Evolutionary conservation across 805 yeast species (phyloP).

Genomic region (Babjeviella inositovora): DNA sequence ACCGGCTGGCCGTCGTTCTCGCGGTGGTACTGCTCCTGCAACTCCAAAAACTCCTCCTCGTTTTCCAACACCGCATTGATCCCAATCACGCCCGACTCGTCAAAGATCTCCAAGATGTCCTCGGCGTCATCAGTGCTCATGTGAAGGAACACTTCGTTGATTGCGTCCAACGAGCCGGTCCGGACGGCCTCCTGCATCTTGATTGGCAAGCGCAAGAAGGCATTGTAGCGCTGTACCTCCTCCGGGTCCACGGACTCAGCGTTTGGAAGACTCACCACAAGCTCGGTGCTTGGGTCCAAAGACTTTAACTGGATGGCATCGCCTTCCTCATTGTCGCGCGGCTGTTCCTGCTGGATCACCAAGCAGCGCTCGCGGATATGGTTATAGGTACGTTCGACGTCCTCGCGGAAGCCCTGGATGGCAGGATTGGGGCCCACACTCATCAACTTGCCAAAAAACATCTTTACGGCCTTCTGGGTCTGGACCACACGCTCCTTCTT

Average conservation of each 20-base stretch:
- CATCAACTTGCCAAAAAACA: conserved; percentile 52
- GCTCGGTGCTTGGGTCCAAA: conserved; percentile 67
- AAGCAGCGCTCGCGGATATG: conserved; percentile 71
- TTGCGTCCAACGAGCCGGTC: conserved; percentile 56
- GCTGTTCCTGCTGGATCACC: conserved; percentile 38
- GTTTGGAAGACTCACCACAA: conserved; percentile 56
- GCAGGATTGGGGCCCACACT: conserved; percentile 44
- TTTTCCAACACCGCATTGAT: conserved; percentile 64
- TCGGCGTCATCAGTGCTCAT: conserved; percentile 74
- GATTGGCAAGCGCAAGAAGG: conserved; percentile 40
- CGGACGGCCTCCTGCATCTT: conserved; percentile 64
- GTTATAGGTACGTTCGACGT: conserved; percentile 53
- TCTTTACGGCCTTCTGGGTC: conserved; percentile 29
- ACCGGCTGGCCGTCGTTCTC: conserved; percentile 7
- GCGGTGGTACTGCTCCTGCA: conserved; percentile 28
- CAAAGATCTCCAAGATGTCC: conserved; percentile 50
- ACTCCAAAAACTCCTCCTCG: conserved; percentile 46
- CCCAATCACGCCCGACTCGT: conserved; percentile 72
- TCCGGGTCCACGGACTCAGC: conserved; percentile 26
- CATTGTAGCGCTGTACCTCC: conserved; percentile 25
- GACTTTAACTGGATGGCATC: conserved; percentile 66
- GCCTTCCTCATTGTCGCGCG: conserved; percentile 10
- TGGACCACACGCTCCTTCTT: conserved; percentile 12
- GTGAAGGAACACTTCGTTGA: conserved; percentile 66
- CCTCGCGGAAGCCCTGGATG: conserved; percentile 48